Conservation (phyloP, 2,329 filamentous ascomycete species). For the Cordyceps tenuipes region DNA sequence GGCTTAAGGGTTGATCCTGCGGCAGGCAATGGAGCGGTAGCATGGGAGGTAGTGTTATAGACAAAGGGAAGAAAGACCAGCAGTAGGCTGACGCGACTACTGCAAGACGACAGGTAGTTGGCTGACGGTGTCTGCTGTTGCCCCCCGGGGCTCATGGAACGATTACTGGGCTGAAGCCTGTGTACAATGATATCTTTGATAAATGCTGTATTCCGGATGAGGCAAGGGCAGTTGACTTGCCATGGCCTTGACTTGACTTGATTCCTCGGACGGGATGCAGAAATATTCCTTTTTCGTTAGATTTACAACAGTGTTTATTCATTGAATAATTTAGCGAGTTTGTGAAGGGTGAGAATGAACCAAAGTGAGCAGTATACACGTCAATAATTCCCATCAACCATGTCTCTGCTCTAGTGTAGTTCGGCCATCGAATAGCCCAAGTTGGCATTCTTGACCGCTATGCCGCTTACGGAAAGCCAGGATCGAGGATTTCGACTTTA, state of each 20-base stretch:
- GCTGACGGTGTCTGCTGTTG: neutral
- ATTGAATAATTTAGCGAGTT: neutral
- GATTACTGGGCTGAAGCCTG: slow-evolving; percentile 24
- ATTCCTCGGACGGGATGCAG: slow-evolving; percentile 15
- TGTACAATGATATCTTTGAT: slow-evolving; percentile 35
- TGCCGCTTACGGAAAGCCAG: neutral
- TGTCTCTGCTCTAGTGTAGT: neutral
- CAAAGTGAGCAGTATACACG: neutral
- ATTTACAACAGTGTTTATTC: neutral
- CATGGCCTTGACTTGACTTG: slow-evolving; percentile 17
- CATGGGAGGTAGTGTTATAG: slow-evolving; percentile 12
- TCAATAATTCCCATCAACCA: too few relatives aligned
- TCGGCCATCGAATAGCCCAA: neutral
- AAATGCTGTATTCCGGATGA: slow-evolving; percentile 29
- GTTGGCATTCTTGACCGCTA: neutral
- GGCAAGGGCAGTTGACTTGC: slow-evolving; percentile 21
- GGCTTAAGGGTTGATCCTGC: neutral
- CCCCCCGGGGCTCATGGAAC: slow-evolving; percentile 1
- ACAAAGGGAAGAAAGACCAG: slow-evolving; percentile 8
- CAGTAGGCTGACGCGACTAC: slow-evolving; percentile 10
- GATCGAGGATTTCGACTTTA: neutral
- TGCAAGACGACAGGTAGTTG: neutral
- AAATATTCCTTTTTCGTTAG: slow-evolving; percentile 11
- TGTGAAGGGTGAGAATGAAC: neutral
- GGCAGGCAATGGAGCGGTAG: slow-evolving; percentile 12